These are phyloP conservation scores for Avena insularis DNA, from an alignment of 176 grass and related monocot species.

Conservation along the genomic window DNA sequence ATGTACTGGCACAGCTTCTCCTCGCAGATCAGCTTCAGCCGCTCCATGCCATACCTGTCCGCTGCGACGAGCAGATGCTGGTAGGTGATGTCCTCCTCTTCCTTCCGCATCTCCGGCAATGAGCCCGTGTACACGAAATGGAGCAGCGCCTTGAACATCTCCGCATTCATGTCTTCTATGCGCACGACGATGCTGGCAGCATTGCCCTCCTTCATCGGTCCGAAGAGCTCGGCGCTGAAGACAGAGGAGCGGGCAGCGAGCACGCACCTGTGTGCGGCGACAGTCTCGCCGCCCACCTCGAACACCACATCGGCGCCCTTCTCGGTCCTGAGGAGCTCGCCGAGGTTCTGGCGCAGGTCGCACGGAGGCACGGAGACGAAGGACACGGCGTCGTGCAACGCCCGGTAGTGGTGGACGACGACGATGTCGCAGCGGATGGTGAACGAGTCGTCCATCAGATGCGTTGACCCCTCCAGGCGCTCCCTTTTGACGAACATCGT, in stretches of 20 bases:
- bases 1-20: neutral
- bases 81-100: neutral
- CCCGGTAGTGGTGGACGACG: neutral
- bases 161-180: constrained; percentile 13
- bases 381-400: neutral
- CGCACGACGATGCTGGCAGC: neutral
- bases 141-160: constrained; percentile 10
- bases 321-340: neutral
- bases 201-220: neutral
- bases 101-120: neutral
- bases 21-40: constrained; percentile 23
- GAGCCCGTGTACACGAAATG: neutral
- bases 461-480: neutral
- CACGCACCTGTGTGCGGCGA: neutral
- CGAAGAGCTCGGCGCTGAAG: neutral
- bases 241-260: neutral
- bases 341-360: neutral
- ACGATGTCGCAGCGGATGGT: constrained; percentile 2
- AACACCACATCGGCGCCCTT: constrained; percentile 12
- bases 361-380: neutral
- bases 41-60: neutral
- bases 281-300: neutral
- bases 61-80: constrained; percentile 1
- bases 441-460: neutral
- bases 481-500: neutral